Percentiles rank a stretch among this genome's conserved stretches.
phyloP scores from a whole-genome alignment of 1,284 basidiomycete species.

The Trichosporon faecale region DNA sequence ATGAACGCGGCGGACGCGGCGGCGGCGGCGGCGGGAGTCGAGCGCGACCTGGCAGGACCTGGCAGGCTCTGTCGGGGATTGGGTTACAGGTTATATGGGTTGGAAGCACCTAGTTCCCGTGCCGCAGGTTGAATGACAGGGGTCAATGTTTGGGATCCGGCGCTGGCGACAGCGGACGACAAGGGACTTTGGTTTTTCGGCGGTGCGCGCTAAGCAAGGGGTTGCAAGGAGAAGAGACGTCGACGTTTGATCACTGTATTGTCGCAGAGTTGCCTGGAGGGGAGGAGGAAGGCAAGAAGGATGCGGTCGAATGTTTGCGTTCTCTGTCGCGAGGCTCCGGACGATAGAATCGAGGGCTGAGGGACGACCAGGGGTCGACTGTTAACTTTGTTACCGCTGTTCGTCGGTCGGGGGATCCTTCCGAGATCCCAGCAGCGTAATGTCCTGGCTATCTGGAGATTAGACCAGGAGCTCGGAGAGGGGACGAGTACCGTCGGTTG shows the following conservation, averaged over 20 bases:
- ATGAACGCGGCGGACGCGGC: neutral
- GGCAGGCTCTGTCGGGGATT: conserved; percentile 1
- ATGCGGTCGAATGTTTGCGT: neutral
- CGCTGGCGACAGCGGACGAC: neutral
- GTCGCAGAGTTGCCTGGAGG: neutral
- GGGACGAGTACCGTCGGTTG: neutral
- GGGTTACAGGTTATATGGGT: conserved; percentile 11
- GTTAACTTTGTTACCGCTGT: conserved; percentile 11
- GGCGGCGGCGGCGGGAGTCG: conserved; percentile 2
- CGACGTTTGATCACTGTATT: neutral
- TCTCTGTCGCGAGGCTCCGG: neutral
- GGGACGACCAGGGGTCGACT: conserved; percentile 4
- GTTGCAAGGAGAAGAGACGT: conserved; percentile 5
- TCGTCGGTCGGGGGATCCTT: neutral
- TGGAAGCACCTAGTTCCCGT: conserved; percentile 11
- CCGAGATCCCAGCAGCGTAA: neutral
- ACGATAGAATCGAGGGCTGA: neutral
- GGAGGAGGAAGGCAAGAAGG: neutral
- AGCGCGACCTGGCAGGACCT: conserved; percentile 3
- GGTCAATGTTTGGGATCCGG: conserved; percentile 3
- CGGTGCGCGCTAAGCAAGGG: conserved; percentile 10
- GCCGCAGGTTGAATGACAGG: conserved; percentile 8
- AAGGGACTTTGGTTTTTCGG: neutral
- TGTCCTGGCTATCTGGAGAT: neutral
- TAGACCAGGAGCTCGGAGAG: neutral